phyloP scores from a whole-genome alignment of 1,284 basidiomycete genomes.

The Sphagnurus paluster region DNA sequence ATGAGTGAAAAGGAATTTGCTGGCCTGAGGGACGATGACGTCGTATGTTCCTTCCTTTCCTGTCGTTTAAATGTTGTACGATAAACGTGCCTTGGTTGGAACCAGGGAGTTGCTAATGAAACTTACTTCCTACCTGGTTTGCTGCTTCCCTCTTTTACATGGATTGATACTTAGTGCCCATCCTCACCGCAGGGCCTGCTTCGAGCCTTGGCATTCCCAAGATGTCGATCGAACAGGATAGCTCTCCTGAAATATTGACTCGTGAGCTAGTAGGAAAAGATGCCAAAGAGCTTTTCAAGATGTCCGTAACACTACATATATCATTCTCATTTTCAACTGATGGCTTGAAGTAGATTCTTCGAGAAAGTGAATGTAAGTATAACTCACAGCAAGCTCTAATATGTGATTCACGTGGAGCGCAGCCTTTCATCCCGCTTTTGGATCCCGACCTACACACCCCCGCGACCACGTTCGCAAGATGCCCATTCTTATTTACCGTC shows the following conservation, averaged over 20 bases:
- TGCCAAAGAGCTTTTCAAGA: conserved; percentile 80
- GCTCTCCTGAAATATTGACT: conserved; percentile 80
- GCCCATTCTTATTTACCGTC: conserved; percentile 82
- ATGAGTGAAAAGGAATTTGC: conserved; percentile 37
- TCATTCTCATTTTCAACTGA: conserved; percentile 14
- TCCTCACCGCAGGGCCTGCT: conserved; percentile 54
- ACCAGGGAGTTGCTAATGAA: conserved; percentile 74
- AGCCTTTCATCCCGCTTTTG: conserved; percentile 75
- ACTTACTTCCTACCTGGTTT: conserved; percentile 83
- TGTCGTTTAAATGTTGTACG: too few relatives aligned
- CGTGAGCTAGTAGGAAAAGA: conserved; percentile 81
- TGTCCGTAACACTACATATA: conserved; percentile 56
- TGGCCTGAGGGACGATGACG: conserved; percentile 59
- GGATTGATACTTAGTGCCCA: background rate
- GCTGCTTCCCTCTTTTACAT: too few relatives aligned
- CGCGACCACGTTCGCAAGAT: conserved; percentile 70
- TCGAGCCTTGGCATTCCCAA: conserved; percentile 68
- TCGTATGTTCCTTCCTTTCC: conserved; percentile 44
- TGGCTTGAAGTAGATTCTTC: conserved; percentile 63
- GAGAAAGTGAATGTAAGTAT: conserved; percentile 65
- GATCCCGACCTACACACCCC: conserved; percentile 76
- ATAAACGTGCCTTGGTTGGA: conserved; percentile 8
- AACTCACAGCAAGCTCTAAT: too few relatives aligned
- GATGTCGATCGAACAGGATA: conserved; percentile 75
- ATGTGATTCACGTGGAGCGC: conserved; percentile 8